These are phyloP conservation scores for Hypoxylon sp. DNA, from an alignment of 2,329 filamentous ascomycete genomes.

Conservation along the genomic window DNA sequence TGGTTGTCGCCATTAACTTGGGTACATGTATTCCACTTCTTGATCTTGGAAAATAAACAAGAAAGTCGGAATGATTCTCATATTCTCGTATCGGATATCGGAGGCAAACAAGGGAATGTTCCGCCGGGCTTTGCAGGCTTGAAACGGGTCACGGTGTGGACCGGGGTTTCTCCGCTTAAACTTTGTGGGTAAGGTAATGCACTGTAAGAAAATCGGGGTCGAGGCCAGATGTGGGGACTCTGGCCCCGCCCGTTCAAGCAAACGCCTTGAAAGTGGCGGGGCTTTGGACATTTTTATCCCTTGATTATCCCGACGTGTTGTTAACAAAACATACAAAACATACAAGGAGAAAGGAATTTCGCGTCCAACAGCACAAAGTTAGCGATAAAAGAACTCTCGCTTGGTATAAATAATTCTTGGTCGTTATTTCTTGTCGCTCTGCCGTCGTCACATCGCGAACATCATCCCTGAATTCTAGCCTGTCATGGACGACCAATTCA, in stretches of 20 bases:
- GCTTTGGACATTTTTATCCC: slow-evolving; percentile 37
- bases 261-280: slow-evolving; percentile 33
- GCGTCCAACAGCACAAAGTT: neutral
- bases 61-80: neutral
- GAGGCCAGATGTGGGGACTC: neutral
- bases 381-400: neutral
- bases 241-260: slow-evolving; percentile 29
- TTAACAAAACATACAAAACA: neutral
- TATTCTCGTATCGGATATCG: neutral
- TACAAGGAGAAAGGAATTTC: neutral
- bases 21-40: neutral
- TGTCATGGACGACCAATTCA: slow-evolving; percentile 72
- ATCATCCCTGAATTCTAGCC: slow-evolving; percentile 1
- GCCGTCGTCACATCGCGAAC: neutral
- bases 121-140: neutral
- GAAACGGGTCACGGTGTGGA: slow-evolving; percentile 1
- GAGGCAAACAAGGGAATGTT: slow-evolving; percentile 3
- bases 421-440: slow-evolving; percentile 1
- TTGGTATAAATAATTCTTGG: neutral
- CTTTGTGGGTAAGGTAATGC: slow-evolving; percentile 2
- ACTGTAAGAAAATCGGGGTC: neutral
- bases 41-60: neutral
- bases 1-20: neutral
- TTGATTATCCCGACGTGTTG: slow-evolving; percentile 20
- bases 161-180: slow-evolving; percentile 39